These are phyloP conservation scores for Phaeodactylum tricornutum DNA, from an alignment of 108 stramenopile species.

Conservation along the genomic window DNA sequence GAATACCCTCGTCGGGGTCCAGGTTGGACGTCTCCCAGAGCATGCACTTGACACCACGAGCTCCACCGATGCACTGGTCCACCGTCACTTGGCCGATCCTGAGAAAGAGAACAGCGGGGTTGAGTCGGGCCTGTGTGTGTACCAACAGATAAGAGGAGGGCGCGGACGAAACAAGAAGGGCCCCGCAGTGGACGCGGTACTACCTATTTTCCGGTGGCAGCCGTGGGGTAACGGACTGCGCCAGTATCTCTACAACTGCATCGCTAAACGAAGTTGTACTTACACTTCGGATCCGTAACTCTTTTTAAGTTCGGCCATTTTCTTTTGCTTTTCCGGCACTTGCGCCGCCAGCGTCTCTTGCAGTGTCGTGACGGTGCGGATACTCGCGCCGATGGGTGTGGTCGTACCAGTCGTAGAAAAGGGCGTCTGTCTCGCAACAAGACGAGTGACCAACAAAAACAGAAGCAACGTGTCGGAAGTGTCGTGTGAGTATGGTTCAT, in stretches of 20 bases:
- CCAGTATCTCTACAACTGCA: too few species aligned
- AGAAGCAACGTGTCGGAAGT: too few species aligned
- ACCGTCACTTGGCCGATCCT: constrained; percentile 93
- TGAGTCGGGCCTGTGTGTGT: too few species aligned
- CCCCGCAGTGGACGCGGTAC: too few species aligned
- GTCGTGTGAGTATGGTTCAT: too few species aligned
- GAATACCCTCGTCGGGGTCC: constrained; percentile 98
- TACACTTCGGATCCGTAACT: constrained; percentile 87
- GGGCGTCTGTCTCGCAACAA: too few species aligned
- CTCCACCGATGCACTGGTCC: constrained; percentile 96
- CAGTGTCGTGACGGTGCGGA: constrained; percentile 71
- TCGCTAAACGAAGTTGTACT: constrained; percentile 5
- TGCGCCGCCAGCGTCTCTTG: constrained; percentile 85
- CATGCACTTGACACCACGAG: constrained; percentile 98
- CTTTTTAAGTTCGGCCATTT: constrained; percentile 82
- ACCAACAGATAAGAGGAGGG: too few species aligned
- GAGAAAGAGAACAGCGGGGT: not conserved
- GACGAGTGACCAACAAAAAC: too few species aligned
- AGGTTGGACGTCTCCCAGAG: constrained; percentile 99
- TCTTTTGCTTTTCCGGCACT: constrained; percentile 90
- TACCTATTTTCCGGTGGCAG: too few species aligned
- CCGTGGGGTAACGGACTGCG: too few species aligned
- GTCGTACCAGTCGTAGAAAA: too few species aligned
- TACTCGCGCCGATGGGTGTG: constrained; percentile 1
- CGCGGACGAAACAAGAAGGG: too few species aligned